A percentile compares a stretch with the other conserved stretches of the same genome.
phyloP scores from a whole-genome alignment of 495 filamentous ascomycete genomes.

The Annulohypoxylon maeteangense region DNA sequence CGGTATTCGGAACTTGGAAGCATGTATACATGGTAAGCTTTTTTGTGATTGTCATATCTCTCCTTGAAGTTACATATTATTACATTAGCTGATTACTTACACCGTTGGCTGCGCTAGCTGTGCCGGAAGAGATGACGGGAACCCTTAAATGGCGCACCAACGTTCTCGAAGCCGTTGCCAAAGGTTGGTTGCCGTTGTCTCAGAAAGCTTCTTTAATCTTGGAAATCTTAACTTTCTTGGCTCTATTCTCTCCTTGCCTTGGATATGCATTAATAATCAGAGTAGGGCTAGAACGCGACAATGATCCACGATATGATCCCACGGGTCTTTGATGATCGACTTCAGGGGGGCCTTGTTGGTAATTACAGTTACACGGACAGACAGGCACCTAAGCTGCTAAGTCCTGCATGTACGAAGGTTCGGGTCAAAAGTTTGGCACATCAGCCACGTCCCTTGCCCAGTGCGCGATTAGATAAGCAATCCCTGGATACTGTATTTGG shows the following conservation, averaged over 20 bases:
- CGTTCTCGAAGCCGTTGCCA: slow-evolving; percentile 9
- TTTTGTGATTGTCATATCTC: slow-evolving; percentile 1
- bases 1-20: not conserved
- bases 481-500: no score
- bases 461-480: no score
- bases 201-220: not conserved
- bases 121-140: not conserved
- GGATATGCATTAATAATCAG: not conserved
- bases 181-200: slow-evolving; percentile 6
- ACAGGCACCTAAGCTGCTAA: no score
- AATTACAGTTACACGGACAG: not conserved
- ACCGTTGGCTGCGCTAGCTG: not conserved
- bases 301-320: not conserved
- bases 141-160: not conserved
- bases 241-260: not conserved
- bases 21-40: not conserved
- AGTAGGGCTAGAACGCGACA: not conserved
- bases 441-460: no score
- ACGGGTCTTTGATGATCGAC: slow-evolving; percentile 1
- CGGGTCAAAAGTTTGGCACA: no score
- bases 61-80: not conserved
- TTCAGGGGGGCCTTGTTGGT: slow-evolving; percentile 2
- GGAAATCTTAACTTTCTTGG: not conserved
- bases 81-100: not conserved
- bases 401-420: no score